phyloP scores from a whole-genome alignment of 352 stramenopile genomes.

The Globisporangium recalcitrans region DNA sequence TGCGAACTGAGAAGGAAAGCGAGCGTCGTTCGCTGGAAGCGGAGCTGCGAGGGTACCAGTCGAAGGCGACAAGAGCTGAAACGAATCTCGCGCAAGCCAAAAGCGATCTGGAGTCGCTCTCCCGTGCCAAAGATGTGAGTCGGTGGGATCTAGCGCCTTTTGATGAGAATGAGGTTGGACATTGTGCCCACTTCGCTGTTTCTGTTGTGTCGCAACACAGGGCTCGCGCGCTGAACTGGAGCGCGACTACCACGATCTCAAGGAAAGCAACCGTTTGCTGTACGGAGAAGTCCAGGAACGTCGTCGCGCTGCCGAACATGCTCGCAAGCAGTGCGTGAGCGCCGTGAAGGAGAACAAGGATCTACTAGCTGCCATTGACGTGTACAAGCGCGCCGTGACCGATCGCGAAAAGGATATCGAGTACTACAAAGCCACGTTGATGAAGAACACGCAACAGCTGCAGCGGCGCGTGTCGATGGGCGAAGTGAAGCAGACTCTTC shows the following conservation, averaged over 20 bases:
- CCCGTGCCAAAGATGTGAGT: slow-evolving; percentile 23
- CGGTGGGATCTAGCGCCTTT: background rate
- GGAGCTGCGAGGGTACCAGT: slow-evolving; percentile 33
- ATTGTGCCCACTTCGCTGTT: background rate
- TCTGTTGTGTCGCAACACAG: slow-evolving; percentile 10
- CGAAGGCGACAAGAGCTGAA: slow-evolving; percentile 28
- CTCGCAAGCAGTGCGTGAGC: slow-evolving; percentile 52
- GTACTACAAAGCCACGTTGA: slow-evolving; percentile 43
- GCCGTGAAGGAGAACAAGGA: slow-evolving; percentile 64
- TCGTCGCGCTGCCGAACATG: slow-evolving; percentile 39
- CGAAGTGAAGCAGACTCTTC: slow-evolving; percentile 66
- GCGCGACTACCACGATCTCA: slow-evolving; percentile 39
- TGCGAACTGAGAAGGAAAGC: slow-evolving; percentile 38
- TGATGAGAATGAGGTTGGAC: background rate
- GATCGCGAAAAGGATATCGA: slow-evolving; percentile 67
- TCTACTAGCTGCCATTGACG: slow-evolving; percentile 49
- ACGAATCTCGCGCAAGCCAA: slow-evolving; percentile 26
- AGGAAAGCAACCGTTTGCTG: slow-evolving; percentile 65
- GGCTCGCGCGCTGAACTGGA: slow-evolving; percentile 24
- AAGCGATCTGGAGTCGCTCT: slow-evolving; percentile 28
- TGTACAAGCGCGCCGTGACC: slow-evolving; percentile 56
- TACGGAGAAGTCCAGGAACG: slow-evolving; percentile 56
- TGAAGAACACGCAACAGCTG: slow-evolving; percentile 49
- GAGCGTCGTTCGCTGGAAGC: slow-evolving; percentile 39
- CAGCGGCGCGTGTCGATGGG: slow-evolving; percentile 46